Base-by-base conservation (phyloP, 495 filamentous ascomycete species). In the Beverwykella pulmonaria region DNA sequence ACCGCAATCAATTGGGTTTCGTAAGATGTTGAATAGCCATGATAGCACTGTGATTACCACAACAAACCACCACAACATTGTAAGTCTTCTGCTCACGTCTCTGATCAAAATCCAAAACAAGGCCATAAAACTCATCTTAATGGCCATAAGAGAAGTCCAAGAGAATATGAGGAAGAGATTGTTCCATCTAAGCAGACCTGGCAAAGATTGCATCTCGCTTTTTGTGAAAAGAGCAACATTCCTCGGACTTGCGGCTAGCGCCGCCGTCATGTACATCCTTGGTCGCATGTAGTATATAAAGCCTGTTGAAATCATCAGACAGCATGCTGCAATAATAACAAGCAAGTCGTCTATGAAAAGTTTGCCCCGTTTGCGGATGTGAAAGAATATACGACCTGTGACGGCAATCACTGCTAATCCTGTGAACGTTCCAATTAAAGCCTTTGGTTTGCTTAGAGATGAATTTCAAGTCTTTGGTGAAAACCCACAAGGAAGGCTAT, bases 71-170 rank as follows among this genome's bases (percentile, higher is more conserved):
- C 53, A 57, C 3, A 36, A 39, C 6, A n/a, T 4, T 36, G 53
- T 57, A 3, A 57, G 20, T 4, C 30, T 34, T 41, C 32, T 8
- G 7, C 7, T 9, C 26, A 57, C 53, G 32, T 57, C 20, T 39
- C 53, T 34, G 32, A 57, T 39, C 6, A 57, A 23, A 4, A 19
- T 34, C 27, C 30, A 57, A 20, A 57, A 57, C 7, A 57, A 57
- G 14, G 32, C 53, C n/a, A 57, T 4, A 20, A 57, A 57, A 19
- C 7, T 9, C 53, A 57, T 8, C 53, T 57, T 57, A 10, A 57
- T 39, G 20, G 30, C 15, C 6, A 9, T 9, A 19, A 36, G 6
- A 4, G n/a, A 34, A 5, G 53, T 57, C 53, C 53, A 57, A 22
- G 53, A 8, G 30, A 57, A 34, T n/a, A n/a, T 12, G 15, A 57